Evolutionary conservation across 176 grass and related monocot species (phyloP), one percentile per base, ranked within the genome.

Genomic region (Tillandsia leiboldiana): DNA sequence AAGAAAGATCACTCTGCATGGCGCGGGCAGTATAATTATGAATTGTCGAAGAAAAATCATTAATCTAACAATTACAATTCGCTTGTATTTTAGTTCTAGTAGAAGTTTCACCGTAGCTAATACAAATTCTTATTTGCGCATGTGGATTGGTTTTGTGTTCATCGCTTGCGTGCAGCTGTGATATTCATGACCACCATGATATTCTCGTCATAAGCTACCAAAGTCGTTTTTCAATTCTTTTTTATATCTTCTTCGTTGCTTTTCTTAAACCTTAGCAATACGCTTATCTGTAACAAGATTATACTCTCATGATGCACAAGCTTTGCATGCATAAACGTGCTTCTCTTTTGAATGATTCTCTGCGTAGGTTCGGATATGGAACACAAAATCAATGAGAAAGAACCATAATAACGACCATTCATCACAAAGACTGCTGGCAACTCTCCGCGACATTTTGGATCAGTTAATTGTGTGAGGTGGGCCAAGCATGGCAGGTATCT

Each of bases 391-490:
- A 49, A 75, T 93, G 26, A 78, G 78, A 47, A 83, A 79, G 65
- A 75, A 84, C 53, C 11, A 26, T 59, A 63, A 70, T 50, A 78
- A 71, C 33, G 67, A 90, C 7, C 72, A 87, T 76, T 79, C 86
- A 23, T 84, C 66, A 71, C 87, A 87, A 83, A 81, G 74, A 26
- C 74, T 93, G 64, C 70, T 99, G 27, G 94, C 89, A 22, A 93
- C 94, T 51, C 73, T 99, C 11, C 82, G 89, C 23, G 94, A 99
- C 94, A 99, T 72, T 99, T 99, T 48, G 94, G 94, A 73, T 93
- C 94, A 28, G 94, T 99, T 52, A 99, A 99, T 73, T 99, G 94
- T 51, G 94, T 99, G 64, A 93, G 90, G 79, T 99, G 94, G 94
- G 87, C 87, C 67, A 89, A 85, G 75, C 87, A 99, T 81, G 82